A percentile compares a stretch with the other conserved stretches of the same genome.
These are phyloP conservation scores for Candida morakotiae DNA, from an alignment of 805 yeast species.

Conservation along the genomic window DNA sequence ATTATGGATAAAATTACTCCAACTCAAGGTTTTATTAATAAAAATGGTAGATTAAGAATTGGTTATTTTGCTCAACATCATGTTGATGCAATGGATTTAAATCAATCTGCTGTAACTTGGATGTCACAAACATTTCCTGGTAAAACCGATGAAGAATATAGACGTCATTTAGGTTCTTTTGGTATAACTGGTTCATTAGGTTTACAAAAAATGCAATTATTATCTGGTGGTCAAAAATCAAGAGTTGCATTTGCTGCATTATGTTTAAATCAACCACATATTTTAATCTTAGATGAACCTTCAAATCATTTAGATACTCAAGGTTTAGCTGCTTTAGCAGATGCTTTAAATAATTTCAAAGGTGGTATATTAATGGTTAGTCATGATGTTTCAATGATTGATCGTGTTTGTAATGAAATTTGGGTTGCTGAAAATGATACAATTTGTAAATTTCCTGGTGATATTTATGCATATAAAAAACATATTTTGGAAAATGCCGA, in stretches of 20 bases:
- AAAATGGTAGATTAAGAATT: slow-evolving; percentile 82
- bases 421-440: slow-evolving; percentile 92
- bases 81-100: slow-evolving; percentile 93
- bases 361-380: slow-evolving; percentile 98
- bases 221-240: slow-evolving; percentile 98
- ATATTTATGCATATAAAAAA: slow-evolving; percentile 84
- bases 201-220: slow-evolving; percentile 78
- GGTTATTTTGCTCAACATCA: slow-evolving; percentile 99
- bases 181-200: slow-evolving; percentile 96
- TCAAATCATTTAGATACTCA: slow-evolving; percentile 97
- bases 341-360: slow-evolving; percentile 79
- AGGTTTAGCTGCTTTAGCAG: slow-evolving; percentile 93
- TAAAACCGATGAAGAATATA: slow-evolving; percentile 90
- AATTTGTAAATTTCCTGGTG: slow-evolving; percentile 75
- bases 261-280: slow-evolving; percentile 86
- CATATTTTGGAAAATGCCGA: slow-evolving; percentile 77
- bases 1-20: slow-evolving; percentile 78
- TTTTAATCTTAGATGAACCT: slow-evolving; percentile 93
- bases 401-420: slow-evolving; percentile 84
- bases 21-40: slow-evolving; percentile 68
- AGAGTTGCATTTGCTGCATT: slow-evolving; percentile 97
- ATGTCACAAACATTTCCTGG: slow-evolving; percentile 88
- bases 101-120: slow-evolving; percentile 87
- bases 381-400: slow-evolving; percentile 91
- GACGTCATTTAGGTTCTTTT: slow-evolving; percentile 94